Evolutionary conservation across 345 rosid genomes (phyloP).

Genomic region (Pistacia vera): DNA sequence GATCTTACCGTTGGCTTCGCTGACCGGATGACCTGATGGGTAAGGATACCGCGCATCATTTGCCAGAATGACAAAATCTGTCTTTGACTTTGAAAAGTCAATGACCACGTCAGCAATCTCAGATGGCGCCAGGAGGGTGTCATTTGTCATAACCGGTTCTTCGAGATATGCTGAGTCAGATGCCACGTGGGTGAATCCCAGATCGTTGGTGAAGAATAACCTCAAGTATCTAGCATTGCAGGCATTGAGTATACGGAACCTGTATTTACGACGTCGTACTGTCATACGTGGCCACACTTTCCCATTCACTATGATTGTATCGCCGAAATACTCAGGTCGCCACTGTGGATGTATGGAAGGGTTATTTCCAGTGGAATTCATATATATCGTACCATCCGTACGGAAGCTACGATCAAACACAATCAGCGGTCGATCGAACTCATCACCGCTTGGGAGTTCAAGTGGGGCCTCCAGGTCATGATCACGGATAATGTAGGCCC

Average conservation of each 20-base stretch:
- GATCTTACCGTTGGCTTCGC: constrained; percentile 54
- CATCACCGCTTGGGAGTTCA: constrained; percentile 48
- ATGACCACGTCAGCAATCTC: constrained; percentile 78
- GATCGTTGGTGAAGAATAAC: constrained; percentile 73
- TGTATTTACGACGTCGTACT: constrained; percentile 80
- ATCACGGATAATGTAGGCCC: constrained; percentile 74
- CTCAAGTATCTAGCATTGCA: constrained; percentile 87
- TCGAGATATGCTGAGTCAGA: constrained; percentile 69
- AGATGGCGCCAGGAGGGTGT: constrained; percentile 65
- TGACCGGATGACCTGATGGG: constrained; percentile 73
- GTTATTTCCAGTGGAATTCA: constrained; percentile 87
- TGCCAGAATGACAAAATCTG: constrained; percentile 46
- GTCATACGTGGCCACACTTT: constrained; percentile 82
- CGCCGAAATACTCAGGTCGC: constrained; percentile 97
- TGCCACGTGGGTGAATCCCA: constrained; percentile 54
- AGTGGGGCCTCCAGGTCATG: constrained; percentile 56
- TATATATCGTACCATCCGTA: constrained; percentile 71
- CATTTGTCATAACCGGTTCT: constrained; percentile 40
- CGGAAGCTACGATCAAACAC: constrained; percentile 78
- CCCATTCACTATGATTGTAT: constrained; percentile 77
- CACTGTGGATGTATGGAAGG: constrained; percentile 92
- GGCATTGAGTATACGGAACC: constrained; percentile 80
- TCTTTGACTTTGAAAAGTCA: constrained; percentile 67
- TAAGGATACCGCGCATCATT: constrained; percentile 76
- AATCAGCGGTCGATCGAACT: constrained; percentile 66